Evolutionary conservation across 2,329 filamentous ascomycete species (phyloP).

Genomic region (Monosporascus ibericus): DNA sequence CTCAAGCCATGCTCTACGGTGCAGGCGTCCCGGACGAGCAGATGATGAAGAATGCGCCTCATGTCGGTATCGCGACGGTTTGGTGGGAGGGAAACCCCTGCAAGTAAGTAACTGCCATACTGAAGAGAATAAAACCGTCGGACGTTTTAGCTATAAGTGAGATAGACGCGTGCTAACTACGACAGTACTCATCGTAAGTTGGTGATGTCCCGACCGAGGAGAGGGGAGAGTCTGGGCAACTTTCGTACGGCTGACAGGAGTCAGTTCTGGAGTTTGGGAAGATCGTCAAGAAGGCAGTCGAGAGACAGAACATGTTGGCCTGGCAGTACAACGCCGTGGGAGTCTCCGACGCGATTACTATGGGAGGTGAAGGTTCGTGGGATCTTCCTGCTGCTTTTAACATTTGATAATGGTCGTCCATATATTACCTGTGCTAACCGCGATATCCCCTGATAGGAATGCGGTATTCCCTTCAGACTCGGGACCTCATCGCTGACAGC

Average conservation of each 20-base stretch:
- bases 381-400: not conserved
- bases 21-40: constrained; percentile 79
- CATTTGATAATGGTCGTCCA: not conserved
- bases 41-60: constrained; percentile 83
- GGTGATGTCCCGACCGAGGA: not conserved
- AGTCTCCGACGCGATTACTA: constrained; percentile 86
- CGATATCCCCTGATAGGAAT: constrained; percentile 54
- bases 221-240: not conserved
- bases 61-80: constrained; percentile 84
- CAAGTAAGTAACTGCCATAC: constrained; percentile 55
- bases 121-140: not conserved
- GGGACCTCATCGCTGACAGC: constrained; percentile 89
- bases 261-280: constrained; percentile 79
- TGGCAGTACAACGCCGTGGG: constrained; percentile 95
- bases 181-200: constrained; percentile 25
- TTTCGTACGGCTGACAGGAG: not conserved
- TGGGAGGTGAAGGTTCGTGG: constrained; percentile 76
- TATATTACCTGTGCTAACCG: constrained; percentile 4
- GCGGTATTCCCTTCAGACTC: constrained; percentile 84
- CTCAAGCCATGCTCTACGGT: constrained; percentile 93
- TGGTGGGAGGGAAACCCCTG: constrained; percentile 99
- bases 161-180: constrained; percentile 1
- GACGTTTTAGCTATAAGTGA: not conserved
- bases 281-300: constrained; percentile 75
- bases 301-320: constrained; percentile 79